These are phyloP conservation scores for Penicillium sp. DNA, from an alignment of 2,329 filamentous ascomycete genomes.

Conservation along the genomic window DNA sequence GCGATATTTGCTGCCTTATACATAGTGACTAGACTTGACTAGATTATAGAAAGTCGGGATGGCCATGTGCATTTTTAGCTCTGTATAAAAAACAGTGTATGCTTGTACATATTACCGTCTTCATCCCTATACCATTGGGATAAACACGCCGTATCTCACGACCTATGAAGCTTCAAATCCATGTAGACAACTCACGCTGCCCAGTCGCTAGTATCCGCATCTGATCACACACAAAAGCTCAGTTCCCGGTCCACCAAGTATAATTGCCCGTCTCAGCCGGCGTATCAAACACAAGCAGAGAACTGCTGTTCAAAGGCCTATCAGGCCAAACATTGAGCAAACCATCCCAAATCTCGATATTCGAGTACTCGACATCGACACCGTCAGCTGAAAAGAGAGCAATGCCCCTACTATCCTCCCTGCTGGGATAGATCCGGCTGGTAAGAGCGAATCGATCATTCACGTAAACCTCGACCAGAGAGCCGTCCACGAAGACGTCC, in stretches of 20 bases:
- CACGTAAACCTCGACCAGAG: conserved; percentile 14
- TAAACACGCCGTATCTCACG: too few relatives aligned
- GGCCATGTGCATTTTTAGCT: too few relatives aligned
- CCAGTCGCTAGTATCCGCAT: too few relatives aligned
- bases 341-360: conserved; percentile 17
- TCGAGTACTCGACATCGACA: conserved; percentile 7
- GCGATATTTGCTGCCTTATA: too few relatives aligned
- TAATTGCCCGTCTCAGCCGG: conserved; percentile 16
- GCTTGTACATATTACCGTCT: too few relatives aligned
- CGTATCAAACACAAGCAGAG: conserved; percentile 15
- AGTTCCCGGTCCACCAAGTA: conserved; percentile 18
- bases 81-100: too few relatives aligned
- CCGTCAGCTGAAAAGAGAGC: conserved; percentile 2
- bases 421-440: conserved; percentile 15
- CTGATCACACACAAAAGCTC: too few relatives aligned
- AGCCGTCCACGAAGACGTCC: conserved; percentile 15
- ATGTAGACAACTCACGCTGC: too few relatives aligned
- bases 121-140: too few relatives aligned
- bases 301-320: conserved; percentile 13
- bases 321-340: conserved; percentile 14
- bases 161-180: too few relatives aligned
- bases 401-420: conserved; percentile 11
- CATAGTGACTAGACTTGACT: too few relatives aligned
- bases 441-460: conserved; percentile 18
- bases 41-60: too few relatives aligned